Evolutionary conservation across 805 yeast species (phyloP).

Genomic region (Jamesozyma lodderae): DNA sequence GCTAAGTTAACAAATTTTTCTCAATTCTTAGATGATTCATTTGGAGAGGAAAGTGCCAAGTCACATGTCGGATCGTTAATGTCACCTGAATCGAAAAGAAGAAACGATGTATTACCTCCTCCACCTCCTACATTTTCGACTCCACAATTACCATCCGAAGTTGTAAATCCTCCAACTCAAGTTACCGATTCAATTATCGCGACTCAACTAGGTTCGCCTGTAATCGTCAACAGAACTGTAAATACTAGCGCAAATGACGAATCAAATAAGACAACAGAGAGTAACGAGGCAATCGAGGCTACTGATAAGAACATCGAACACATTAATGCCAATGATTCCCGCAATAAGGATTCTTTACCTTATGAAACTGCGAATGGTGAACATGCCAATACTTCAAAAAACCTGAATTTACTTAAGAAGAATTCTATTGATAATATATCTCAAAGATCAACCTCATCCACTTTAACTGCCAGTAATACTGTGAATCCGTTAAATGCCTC

Average conservation of each 20-base stretch:
- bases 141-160: neutral
- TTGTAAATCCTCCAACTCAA: slow-evolving; percentile 5
- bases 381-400: neutral
- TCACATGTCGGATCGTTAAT: neutral
- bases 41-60: slow-evolving; percentile 7
- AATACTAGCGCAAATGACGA: neutral
- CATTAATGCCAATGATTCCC: neutral
- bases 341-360: too few species aligned
- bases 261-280: neutral
- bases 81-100: too few species aligned
- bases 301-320: neutral
- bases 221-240: slow-evolving; percentile 12
- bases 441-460: neutral
- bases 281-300: neutral
- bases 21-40: slow-evolving; percentile 21
- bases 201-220: slow-evolving; percentile 18
- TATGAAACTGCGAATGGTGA: too few species aligned
- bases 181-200: too few species aligned
- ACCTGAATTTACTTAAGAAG: neutral
- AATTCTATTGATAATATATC: neutral
- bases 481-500: neutral
- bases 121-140: slow-evolving; percentile 1
- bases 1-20: slow-evolving; percentile 22
- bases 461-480: too few species aligned
- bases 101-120: neutral